Evolutionary conservation across 495 filamentous ascomycete genomes (phyloP).

Genomic region (Niebla homalea): DNA sequence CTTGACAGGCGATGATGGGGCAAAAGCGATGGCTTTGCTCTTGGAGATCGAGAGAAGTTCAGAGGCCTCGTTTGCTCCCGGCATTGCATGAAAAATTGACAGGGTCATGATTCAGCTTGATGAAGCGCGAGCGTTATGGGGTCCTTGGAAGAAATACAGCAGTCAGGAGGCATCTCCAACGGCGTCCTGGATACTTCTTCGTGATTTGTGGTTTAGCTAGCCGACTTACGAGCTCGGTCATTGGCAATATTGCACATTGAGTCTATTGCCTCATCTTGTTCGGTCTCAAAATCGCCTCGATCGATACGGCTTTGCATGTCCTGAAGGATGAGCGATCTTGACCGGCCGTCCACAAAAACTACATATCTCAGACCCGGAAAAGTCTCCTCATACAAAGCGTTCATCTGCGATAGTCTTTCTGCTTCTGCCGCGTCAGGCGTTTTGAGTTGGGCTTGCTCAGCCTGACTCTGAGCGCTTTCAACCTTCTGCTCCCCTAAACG

Average conservation of each 20-base stretch:
- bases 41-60: conserved; percentile 10
- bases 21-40: conserved; percentile 11
- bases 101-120: too few species aligned
- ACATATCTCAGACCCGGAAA: conserved; percentile 86
- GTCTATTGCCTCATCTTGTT: conserved; percentile 63
- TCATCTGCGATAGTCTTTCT: conserved; percentile 48
- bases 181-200: neutral
- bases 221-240: conserved; percentile 39
- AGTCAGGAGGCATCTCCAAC: neutral
- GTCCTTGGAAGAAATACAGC: too few species aligned
- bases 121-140: too few species aligned
- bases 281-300: conserved; percentile 48
- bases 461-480: conserved; percentile 59
- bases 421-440: conserved; percentile 37
- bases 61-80: conserved; percentile 11
- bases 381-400: conserved; percentile 64
- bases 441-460: conserved; percentile 68
- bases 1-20: conserved; percentile 1
- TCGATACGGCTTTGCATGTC: conserved; percentile 73
- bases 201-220: neutral
- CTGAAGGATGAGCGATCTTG: conserved; percentile 59
- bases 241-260: conserved; percentile 64
- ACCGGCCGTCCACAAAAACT: conserved; percentile 79
- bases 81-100: too few species aligned
- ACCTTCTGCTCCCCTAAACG: conserved; percentile 69